These are phyloP conservation scores for Pholiota microspora DNA, from an alignment of 768 basidiomycete species.

Conservation along the genomic window DNA sequence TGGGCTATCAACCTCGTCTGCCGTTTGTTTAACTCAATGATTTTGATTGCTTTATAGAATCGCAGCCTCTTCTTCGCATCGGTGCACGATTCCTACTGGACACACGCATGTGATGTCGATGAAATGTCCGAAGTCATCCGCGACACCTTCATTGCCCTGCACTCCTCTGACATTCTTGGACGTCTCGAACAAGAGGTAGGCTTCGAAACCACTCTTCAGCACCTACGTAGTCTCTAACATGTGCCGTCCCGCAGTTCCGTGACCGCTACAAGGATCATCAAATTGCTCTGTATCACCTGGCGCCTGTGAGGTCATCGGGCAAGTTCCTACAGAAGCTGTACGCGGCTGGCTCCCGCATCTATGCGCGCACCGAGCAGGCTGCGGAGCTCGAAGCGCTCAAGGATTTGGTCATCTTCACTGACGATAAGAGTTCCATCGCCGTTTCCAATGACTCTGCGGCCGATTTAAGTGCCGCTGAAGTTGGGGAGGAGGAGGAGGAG, in stretches of 20 bases:
- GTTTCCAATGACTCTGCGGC: slow-evolving; percentile 18
- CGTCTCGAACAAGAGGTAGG: slow-evolving; percentile 74
- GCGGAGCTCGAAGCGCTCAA: slow-evolving; percentile 26
- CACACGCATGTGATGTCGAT: slow-evolving; percentile 85
- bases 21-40: background rate
- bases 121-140: slow-evolving; percentile 88
- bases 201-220: slow-evolving; percentile 1
- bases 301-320: slow-evolving; percentile 13
- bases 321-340: slow-evolving; percentile 38
- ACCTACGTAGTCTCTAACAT: background rate
- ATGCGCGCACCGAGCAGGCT: slow-evolving; percentile 40
- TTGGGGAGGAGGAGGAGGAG: slow-evolving; percentile 13
- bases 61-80: slow-evolving; percentile 84
- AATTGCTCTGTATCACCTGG: slow-evolving; percentile 54
- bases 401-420: slow-evolving; percentile 35
- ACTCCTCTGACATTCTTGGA: slow-evolving; percentile 80
- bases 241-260: slow-evolving; percentile 49
- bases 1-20: slow-evolving; percentile 11
- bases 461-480: slow-evolving; percentile 20
- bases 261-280: slow-evolving; percentile 76
- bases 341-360: slow-evolving; percentile 43
- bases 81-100: slow-evolving; percentile 99
- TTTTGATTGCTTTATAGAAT: slow-evolving; percentile 38
- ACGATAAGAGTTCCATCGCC: slow-evolving; percentile 29
- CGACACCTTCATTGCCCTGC: slow-evolving; percentile 90